Evolutionary conservation across 2,329 filamentous ascomycete species (phyloP).

Genomic region (Coniochaeta sp.): DNA sequence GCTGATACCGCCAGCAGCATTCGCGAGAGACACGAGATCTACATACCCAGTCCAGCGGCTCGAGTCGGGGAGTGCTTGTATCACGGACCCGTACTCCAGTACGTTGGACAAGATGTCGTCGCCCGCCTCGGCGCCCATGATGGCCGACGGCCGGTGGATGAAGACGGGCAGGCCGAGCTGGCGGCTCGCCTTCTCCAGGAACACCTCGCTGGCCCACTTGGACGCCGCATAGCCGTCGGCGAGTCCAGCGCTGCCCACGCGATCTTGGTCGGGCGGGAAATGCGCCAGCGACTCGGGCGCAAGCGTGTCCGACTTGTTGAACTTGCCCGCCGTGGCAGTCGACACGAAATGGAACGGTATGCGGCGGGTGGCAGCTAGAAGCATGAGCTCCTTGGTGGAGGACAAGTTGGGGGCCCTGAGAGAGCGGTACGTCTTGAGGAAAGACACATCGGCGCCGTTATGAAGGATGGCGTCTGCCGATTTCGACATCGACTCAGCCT

Average conservation of each 20-base stretch:
- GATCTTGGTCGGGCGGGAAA: too few relatives aligned
- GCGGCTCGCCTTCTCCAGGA: constrained; percentile 19
- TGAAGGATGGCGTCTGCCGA: constrained; percentile 31
- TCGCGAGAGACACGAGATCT: constrained; percentile 5
- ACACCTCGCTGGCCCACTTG: constrained; percentile 25
- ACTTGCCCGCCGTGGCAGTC: constrained; percentile 11
- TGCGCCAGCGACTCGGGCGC: too few relatives aligned
- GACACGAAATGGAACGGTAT: constrained; percentile 24
- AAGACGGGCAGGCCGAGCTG: constrained; percentile 13
- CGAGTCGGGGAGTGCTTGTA: constrained; percentile 1
- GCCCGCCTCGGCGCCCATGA: constrained; percentile 8
- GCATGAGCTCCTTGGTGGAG: constrained; percentile 24
- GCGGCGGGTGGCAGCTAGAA: constrained; percentile 15
- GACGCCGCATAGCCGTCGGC: constrained; percentile 20
- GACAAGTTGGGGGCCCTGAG: constrained; percentile 26
- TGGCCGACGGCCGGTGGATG: constrained; percentile 20
- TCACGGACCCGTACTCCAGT: constrained; percentile 3
- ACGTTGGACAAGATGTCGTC: constrained; percentile 11
- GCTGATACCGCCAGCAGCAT: not conserved
- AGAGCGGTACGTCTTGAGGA: constrained; percentile 26
- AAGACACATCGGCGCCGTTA: constrained; percentile 34
- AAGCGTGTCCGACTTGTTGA: too few relatives aligned
- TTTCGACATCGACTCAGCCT: constrained; percentile 2
- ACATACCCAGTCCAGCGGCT: constrained; percentile 3
- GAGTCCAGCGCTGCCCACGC: too few relatives aligned